Conservation (phyloP, 345 rosid genomes). For the Sisymbrium irio region DNA sequence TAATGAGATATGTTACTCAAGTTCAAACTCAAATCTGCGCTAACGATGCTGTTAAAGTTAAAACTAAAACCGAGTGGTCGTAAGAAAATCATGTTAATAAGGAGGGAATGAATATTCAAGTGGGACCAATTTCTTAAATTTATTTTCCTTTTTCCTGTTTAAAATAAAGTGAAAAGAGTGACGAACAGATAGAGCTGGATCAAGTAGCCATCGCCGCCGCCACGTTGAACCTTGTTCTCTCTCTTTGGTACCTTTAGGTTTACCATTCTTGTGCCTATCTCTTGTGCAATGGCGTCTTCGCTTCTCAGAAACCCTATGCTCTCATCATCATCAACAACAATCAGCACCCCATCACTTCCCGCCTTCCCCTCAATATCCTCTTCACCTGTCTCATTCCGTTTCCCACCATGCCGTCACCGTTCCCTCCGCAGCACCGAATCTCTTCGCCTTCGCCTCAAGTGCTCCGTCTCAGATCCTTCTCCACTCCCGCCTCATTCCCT, state of each 20-base stretch:
- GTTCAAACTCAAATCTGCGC: not conserved
- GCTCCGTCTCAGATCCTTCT: constrained; percentile 37
- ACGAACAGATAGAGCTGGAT: not conserved
- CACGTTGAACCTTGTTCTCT: constrained; percentile 13
- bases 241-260: not conserved
- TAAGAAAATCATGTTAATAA: not conserved
- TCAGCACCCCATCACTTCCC: constrained; percentile 7
- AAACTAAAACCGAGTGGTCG: not conserved
- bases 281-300: constrained; percentile 32
- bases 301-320: constrained; percentile 29
- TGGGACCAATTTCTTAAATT: not conserved
- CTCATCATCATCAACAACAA: constrained; percentile 20
- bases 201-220: constrained; percentile 12
- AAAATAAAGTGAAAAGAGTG: not conserved
- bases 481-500: constrained; percentile 10
- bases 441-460: constrained; percentile 18
- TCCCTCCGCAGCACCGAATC: constrained; percentile 23
- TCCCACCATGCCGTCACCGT: constrained; percentile 16
- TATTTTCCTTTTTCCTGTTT: not conserved
- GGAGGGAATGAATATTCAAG: not conserved
- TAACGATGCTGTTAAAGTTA: not conserved
- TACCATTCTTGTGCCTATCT: not conserved
- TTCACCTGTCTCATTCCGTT: constrained; percentile 21
- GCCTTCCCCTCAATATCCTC: constrained; percentile 5
- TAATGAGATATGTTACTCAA: not conserved